Evolutionary conservation across 495 filamentous ascomycete species (phyloP).

Genomic region (Aspergillus ellipticus): DNA sequence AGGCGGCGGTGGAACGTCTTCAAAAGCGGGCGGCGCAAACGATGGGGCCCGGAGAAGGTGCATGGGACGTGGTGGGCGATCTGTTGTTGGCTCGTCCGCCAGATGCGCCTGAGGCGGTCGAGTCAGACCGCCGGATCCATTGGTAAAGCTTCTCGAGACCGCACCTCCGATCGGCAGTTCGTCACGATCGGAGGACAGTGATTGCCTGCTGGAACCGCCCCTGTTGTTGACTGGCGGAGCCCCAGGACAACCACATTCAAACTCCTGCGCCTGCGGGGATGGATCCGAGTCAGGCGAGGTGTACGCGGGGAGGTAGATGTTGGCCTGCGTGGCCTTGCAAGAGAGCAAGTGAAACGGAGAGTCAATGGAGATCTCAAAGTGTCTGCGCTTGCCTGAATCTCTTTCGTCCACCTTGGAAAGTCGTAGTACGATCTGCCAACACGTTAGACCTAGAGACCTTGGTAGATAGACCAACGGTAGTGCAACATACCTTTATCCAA

Average conservation of each 20-base stretch:
- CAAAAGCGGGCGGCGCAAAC: slow-evolving; percentile 87
- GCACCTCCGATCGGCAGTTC: slow-evolving; percentile 19
- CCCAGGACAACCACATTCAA: slow-evolving; percentile 76
- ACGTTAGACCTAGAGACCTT: not conserved
- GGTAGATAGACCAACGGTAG: not conserved
- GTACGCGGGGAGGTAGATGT: slow-evolving; percentile 86
- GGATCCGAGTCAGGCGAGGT: slow-evolving; percentile 55
- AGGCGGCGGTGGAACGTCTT: slow-evolving; percentile 82
- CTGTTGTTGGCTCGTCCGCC: slow-evolving; percentile 37
- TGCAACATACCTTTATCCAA: slow-evolving; percentile 86
- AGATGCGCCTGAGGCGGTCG: slow-evolving; percentile 48
- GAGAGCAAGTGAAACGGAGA: slow-evolving; percentile 95
- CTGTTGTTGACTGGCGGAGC: slow-evolving; percentile 40
- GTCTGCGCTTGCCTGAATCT: slow-evolving; percentile 78
- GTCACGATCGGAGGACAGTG: slow-evolving; percentile 27
- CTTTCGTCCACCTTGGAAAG: slow-evolving; percentile 81
- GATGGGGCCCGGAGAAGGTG: slow-evolving; percentile 86
- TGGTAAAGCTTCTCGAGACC: slow-evolving; percentile 44
- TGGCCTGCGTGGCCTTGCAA: slow-evolving; percentile 87
- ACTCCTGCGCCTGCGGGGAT: slow-evolving; percentile 44
- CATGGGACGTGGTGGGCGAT: slow-evolving; percentile 60
- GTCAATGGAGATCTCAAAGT: slow-evolving; percentile 99
- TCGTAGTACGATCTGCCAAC: slow-evolving; percentile 83
- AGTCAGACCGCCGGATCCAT: slow-evolving; percentile 42
- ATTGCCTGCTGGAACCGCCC: slow-evolving; percentile 37